Evolutionary conservation across 1,139 yeast genomes (phyloP).

Genomic region (Yamadazyma mexicana): DNA sequence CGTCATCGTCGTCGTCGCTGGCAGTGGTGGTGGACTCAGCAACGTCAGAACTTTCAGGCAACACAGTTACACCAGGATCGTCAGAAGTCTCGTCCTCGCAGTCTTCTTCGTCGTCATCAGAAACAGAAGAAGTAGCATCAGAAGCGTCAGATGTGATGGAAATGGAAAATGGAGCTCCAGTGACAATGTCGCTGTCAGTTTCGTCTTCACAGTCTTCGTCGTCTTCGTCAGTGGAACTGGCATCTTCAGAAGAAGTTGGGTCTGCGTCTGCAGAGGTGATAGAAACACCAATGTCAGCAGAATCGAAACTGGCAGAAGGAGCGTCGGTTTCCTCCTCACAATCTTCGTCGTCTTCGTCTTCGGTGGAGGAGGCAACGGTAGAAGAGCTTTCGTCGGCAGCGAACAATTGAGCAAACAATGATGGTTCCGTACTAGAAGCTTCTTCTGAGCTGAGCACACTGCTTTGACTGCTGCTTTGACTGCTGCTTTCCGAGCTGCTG

Average conservation of each 20-base stretch:
- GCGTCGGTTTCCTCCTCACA: slow-evolving; percentile 15
- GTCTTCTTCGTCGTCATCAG: too few relatives aligned
- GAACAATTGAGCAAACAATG: slow-evolving; percentile 3
- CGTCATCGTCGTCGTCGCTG: slow-evolving; percentile 9
- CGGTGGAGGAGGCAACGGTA: slow-evolving; percentile 1
- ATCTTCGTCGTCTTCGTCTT: slow-evolving; percentile 17
- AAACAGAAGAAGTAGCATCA: too few relatives aligned
- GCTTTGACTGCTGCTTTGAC: slow-evolving; percentile 2
- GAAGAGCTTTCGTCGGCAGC: slow-evolving; percentile 6
- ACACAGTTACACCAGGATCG: neutral
- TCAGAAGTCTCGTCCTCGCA: slow-evolving; percentile 1
- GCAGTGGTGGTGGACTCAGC: slow-evolving; percentile 1
- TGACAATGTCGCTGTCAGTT: too few relatives aligned
- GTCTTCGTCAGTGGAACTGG: slow-evolving; percentile 4
- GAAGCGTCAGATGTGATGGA: too few relatives aligned
- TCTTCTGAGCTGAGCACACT: slow-evolving; percentile 4
- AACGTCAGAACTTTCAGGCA: slow-evolving; percentile 1
- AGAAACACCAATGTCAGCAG: neutral
- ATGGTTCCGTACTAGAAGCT: slow-evolving; percentile 5
- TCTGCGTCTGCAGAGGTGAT: slow-evolving; percentile 6
- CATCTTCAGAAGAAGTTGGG: neutral
- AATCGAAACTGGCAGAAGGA: too few relatives aligned
- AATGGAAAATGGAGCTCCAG: too few relatives aligned
- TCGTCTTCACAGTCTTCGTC: slow-evolving; percentile 15
- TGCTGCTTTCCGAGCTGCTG: slow-evolving; percentile 2